A percentile compares a stretch with the other conserved stretches of the same genome.
These are phyloP conservation scores for Diospyros kaki DNA, from an alignment of 148 eudicot genomes.

Conservation along the genomic window DNA sequence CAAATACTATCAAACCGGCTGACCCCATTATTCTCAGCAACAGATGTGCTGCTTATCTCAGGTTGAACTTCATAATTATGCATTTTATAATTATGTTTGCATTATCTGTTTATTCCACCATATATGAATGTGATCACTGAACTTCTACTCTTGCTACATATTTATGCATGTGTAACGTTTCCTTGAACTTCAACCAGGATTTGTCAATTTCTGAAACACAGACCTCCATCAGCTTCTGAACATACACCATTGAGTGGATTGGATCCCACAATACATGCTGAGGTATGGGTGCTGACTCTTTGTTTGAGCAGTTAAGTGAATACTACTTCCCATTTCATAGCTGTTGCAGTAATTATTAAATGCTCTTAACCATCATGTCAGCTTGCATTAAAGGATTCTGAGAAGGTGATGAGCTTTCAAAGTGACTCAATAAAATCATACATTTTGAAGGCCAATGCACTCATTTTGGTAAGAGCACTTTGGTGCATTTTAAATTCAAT, in stretches of 20 bases:
- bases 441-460: conserved; percentile 71
- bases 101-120: conserved; percentile 1
- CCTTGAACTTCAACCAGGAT: conserved; percentile 37
- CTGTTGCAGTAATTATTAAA: not conserved
- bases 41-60: conserved; percentile 85
- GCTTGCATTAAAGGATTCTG: conserved; percentile 97
- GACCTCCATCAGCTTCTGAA: conserved; percentile 77
- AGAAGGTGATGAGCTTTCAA: conserved; percentile 55
- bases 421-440: conserved; percentile 45
- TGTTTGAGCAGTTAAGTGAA: not conserved
- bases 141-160: not conserved
- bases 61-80: conserved; percentile 30
- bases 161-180: not conserved
- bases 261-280: conserved; percentile 92
- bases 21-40: conserved; percentile 85
- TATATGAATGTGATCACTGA: not conserved
- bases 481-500: not conserved
- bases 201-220: conserved; percentile 59
- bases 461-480: conserved; percentile 56
- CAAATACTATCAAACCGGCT: conserved; percentile 62
- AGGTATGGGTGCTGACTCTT: conserved; percentile 38
- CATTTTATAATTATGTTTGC: conserved; percentile 3
- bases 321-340: not conserved
- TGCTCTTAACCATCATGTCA: conserved; percentile 26
- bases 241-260: conserved; percentile 69